Percentiles rank a stretch among this genome's conserved stretches.
Conservation (phyloP, 495 filamentous ascomycete genomes). For the Pyrenula aspistea region DNA sequence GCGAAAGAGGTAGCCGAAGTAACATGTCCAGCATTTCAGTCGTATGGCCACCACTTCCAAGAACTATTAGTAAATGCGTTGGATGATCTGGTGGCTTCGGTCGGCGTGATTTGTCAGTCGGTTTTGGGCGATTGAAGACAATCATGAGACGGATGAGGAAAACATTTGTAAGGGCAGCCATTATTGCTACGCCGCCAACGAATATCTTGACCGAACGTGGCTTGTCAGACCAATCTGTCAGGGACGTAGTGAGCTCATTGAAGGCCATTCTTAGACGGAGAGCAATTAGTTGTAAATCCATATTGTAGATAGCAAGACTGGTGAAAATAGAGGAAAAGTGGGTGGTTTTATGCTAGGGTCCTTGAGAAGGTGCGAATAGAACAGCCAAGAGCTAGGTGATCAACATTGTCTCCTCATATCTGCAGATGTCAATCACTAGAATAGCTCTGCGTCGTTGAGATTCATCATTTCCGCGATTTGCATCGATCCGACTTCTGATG, state of each 20-base stretch:
- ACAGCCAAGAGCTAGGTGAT: no score
- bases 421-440: no score
- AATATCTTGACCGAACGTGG: not conserved
- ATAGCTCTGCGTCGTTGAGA: no score
- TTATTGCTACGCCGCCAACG: not conserved
- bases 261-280: not conserved
- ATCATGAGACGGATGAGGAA: not conserved
- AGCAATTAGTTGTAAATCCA: not conserved
- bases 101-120: not conserved
- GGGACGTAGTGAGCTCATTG: not conserved
- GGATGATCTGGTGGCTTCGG: slow-evolving; percentile 11
- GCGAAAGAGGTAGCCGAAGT: slow-evolving; percentile 28
- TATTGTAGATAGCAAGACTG: not conserved
- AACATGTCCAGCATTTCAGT: slow-evolving; percentile 85
- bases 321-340: no score
- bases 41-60: slow-evolving; percentile 90
- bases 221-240: not conserved
- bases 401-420: no score
- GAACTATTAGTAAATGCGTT: slow-evolving; percentile 66
- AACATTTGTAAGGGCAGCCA: not conserved
- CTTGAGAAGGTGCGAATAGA: no score
- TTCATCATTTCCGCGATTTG: no score
- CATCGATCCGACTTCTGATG: no score
- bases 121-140: not conserved
- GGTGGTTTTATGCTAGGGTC: no score